Base-by-base conservation (phyloP, 352 stramenopile species). In the Globisporangium ultimum region DNA sequence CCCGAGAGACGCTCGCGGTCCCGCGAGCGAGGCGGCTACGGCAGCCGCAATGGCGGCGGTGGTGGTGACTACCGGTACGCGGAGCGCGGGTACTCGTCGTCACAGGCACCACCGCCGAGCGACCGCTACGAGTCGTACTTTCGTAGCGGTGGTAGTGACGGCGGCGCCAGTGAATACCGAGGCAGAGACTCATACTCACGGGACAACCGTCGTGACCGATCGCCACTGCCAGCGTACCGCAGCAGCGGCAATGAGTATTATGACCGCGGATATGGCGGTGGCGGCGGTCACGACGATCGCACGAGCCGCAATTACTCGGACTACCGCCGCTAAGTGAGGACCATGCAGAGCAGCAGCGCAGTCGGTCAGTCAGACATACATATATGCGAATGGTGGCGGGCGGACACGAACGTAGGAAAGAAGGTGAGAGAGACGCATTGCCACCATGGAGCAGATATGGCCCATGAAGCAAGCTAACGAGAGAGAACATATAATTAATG, bases 201-300 rank as follows among this genome's bases (percentile, higher is more conserved):
- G 65, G 52, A 36, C 58, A 38, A 47, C 54, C 52, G 62, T 41
- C 40, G 59, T 53, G 50, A 58, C 17, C 57, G 70, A 53, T 51
- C 58, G 14, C 43, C 28, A 36, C 28, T 50, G 34, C 58, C 48
- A 20, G 5, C 40, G 20, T 38, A 18, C 8, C 54, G 48, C 47
- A 46, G 60, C 5, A 55, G 48, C 47, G 36, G 60, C 5, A 55
- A 63, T 38, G 48, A 66, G 21, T 57, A 57, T 49, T 61, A 58
- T 38, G 53, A 61, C 40, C 60, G 60, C 15, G 75, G 75, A 15
- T 83, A 83, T 52, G 62, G 73, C 58, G 68, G 69, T n/a, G 53
- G 62, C 36, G 68, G 74, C 59, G 79, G 73, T 32, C 77, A 86
- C 45, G 80, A 87, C 22, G 80, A 88, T 53, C 78, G 78, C 53